Percentiles rank a stretch among this genome's conserved stretches.
phyloP scores from a whole-genome alignment of 2,329 filamentous ascomycete genomes.

The Scedosporium boydii region DNA sequence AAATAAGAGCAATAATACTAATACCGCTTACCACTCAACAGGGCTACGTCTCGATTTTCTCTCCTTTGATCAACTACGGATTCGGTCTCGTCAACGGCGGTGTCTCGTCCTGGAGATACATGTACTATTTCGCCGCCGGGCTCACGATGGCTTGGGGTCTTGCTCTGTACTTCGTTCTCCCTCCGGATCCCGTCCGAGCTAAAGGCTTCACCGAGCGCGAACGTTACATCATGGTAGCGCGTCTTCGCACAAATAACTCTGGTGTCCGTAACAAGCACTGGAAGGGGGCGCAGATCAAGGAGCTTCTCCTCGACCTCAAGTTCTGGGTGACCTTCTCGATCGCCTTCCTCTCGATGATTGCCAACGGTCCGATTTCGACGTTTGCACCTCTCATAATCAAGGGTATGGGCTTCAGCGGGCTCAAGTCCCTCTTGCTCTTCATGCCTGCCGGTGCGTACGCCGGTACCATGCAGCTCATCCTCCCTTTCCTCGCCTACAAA shows the following conservation, averaged over 20 bases:
- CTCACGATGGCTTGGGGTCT: slow-evolving; percentile 12
- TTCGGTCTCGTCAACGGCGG: slow-evolving; percentile 21
- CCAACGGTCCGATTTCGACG: slow-evolving; percentile 33
- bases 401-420: slow-evolving; percentile 30
- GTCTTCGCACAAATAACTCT: slow-evolving; percentile 36
- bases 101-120: slow-evolving; percentile 14
- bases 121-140: slow-evolving; percentile 14
- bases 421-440: slow-evolving; percentile 31
- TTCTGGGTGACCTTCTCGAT: slow-evolving; percentile 50
- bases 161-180: slow-evolving; percentile 9
- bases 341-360: slow-evolving; percentile 30
- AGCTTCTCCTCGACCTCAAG: slow-evolving; percentile 48
- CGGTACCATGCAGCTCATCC: slow-evolving; percentile 26
- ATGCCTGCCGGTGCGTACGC: slow-evolving; percentile 29
- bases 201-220: slow-evolving; percentile 11
- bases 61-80: slow-evolving; percentile 21
- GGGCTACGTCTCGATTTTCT: slow-evolving; percentile 14
- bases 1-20: no score
- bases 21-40: no score
- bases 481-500: slow-evolving; percentile 29
- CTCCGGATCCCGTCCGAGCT: slow-evolving; percentile 9
- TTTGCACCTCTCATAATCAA: slow-evolving; percentile 35
- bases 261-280: slow-evolving; percentile 36
- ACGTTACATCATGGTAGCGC: slow-evolving; percentile 43
- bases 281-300: slow-evolving; percentile 39